Evolutionary conservation across 371 early-diverging fungal species (phyloP).

Genomic region (Mucor irregularis): DNA sequence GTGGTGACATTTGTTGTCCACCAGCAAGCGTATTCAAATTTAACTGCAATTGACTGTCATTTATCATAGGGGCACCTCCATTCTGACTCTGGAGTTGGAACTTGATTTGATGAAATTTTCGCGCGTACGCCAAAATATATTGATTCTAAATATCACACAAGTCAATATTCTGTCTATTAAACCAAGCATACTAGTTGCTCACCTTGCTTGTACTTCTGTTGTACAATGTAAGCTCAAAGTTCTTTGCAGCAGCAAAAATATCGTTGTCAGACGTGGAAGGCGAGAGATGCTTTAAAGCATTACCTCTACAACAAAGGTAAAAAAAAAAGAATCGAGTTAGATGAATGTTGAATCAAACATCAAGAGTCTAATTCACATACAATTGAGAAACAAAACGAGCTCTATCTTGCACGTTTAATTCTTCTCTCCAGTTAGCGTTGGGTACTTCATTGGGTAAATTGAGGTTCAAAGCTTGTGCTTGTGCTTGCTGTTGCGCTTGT

Average conservation of each 20-base stretch:
- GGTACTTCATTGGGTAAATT: conserved; percentile 23
- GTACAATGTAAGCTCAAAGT: conserved; percentile 41
- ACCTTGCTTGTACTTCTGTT: conserved; percentile 46
- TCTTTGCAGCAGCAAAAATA: conserved; percentile 45
- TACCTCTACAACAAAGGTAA: conserved; percentile 26
- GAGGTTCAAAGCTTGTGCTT: conserved; percentile 3
- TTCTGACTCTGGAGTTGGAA: conserved; percentile 28
- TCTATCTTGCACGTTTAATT: conserved; percentile 34
- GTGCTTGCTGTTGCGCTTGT: conserved; percentile 1
- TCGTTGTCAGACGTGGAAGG: conserved; percentile 42
- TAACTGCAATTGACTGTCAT: conserved; percentile 33
- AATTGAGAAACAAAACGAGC: conserved; percentile 33
- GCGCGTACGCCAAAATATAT: conserved; percentile 28
- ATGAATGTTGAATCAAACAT: not conserved
- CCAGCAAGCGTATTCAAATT: conserved; percentile 25
- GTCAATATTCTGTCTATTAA: not conserved
- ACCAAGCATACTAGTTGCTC: not conserved
- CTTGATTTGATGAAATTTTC: conserved; percentile 40
- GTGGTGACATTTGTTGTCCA: conserved; percentile 39
- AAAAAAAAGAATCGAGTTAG: not conserved
- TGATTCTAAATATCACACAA: conserved; percentile 18
- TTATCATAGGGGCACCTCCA: conserved; percentile 28
- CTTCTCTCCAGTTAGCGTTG: conserved; percentile 37
- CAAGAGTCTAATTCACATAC: conserved; percentile 5
- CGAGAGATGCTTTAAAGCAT: conserved; percentile 42